Base-by-base conservation (phyloP, 2,329 filamentous ascomycete species). In the Cladosporium sphaerospermum region DNA sequence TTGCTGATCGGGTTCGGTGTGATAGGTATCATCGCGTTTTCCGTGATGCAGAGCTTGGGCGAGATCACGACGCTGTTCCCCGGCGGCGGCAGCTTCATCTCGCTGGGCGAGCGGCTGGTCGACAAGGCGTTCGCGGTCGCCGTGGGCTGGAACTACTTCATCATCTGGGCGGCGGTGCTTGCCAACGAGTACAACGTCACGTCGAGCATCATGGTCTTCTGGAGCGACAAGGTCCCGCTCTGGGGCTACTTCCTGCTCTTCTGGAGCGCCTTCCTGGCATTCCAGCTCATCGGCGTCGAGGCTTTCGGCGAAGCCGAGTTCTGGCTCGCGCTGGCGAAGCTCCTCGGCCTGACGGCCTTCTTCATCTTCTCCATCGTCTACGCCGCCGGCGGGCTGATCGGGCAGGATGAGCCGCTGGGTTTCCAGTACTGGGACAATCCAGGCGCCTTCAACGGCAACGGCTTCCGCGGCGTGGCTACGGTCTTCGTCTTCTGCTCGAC, bases 41-140 rank as follows among this genome's bases (percentile, higher is more conserved):
- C 75, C 59, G 79, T 85, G 58, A 88, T 87, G 81, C 86, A 89
- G 73, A 85, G 81, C 4, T 71, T 90, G 6, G 86, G 86, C 16
- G 86, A 90, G 66, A 73, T 89, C 61, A 86, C 86, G 3, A 89
- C 86, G 6, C 70, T 89, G 1, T 88, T 85, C 59, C 86, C 86
- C 0, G 84, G 81, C 0, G 82, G 83, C 4, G 86, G 86, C 2
- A 83, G 83, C 0, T 89, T 89, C 61, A 82, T 83, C n/a, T 81
- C 79, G 9, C 77, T 88, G 34, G 83, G 83, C 0, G 82, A 86
- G 57, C 78, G 86, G 7, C 85, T 89, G 59, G 81, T 88, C 31
- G 85, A 88, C 64, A 81, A 82, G 61, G 83, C 83, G 0, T 84
- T 88, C 60, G 81, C 79, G 9, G 81, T 84, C 36, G 83, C 83